A percentile compares a stretch with the other conserved stretches of the same genome.
Evolutionary conservation across 345 rosid species (phyloP).

Genomic region (Linum trigynum): DNA sequence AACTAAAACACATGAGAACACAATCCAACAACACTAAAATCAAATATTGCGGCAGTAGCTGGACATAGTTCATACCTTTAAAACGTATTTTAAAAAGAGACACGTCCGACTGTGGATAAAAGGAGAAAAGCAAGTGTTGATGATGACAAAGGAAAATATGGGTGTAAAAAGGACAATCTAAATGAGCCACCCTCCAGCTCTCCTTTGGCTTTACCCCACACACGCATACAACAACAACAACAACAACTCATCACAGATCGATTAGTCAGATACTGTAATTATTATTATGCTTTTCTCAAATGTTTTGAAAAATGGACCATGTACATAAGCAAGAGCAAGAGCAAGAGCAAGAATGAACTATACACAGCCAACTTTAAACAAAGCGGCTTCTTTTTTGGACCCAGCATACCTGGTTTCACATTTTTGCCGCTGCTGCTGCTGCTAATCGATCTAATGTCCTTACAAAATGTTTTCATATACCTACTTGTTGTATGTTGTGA

Average conservation of each 20-base stretch:
- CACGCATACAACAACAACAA: conserved; percentile 32
- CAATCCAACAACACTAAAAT: too few species aligned
- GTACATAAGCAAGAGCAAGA: conserved; percentile 19
- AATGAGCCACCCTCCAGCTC: conserved; percentile 23
- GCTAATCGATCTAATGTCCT: too few species aligned
- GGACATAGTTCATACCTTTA: too few species aligned
- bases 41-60: too few species aligned
- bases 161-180: conserved; percentile 50
- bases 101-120: conserved; percentile 21
- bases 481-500: too few species aligned
- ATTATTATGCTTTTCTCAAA: conserved; percentile 25
- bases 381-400: conserved; percentile 52
- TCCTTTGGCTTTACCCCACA: conserved; percentile 42
- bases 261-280: too few species aligned
- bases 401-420: conserved; percentile 46
- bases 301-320: conserved; percentile 9
- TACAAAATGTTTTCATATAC: too few species aligned
- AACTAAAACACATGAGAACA: too few species aligned
- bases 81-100: background rate
- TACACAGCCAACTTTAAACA: conserved; percentile 33
- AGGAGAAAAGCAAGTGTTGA: conserved; percentile 23
- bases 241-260: conserved; percentile 37
- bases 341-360: conserved; percentile 17
- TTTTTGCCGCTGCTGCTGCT: conserved; percentile 1
- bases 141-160: conserved; percentile 44